Evolutionary conservation across 306 rosid genomes (phyloP), one percentile per base, ranked within the genome.

Genomic region (Notholithocarpus densiflorus): DNA sequence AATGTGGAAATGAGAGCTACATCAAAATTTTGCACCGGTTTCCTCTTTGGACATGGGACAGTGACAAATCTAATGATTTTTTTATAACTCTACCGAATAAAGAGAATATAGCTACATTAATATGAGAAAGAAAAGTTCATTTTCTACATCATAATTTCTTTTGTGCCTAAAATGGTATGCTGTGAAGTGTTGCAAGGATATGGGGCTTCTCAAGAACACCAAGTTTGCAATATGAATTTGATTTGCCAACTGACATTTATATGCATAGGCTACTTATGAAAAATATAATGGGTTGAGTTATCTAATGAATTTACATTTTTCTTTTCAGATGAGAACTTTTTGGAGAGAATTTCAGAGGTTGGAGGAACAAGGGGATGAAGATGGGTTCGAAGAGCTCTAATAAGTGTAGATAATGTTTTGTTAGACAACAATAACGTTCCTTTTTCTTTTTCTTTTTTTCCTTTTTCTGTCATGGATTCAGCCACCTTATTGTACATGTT

Each of bases 371-470:
- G 93, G 89, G 64, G 93, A 92, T 56, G 93, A 90, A 84, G 97
- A 92, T 17, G 93, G 92, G 10, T 92, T 92, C 78, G 92, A 92
- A 76, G 94, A 92, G 87, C 82, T 90, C 40, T 88, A 74, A 78
- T 87, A 74, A 77, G 43, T 40, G 66, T 21, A 59, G 24, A 6
- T 29, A 37, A 77, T 73, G 52, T 21, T 51, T 48, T 55, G 24
- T 59, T 59, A 23, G 65, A 21, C 31, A 20, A 23, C 3, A 23
- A 59, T 24, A 9, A 59, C 5, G 23, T 57, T 6, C 26, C 21
- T 56, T 5, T 56, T 20, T 20, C 1, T 5, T 65, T 2, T 7
- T 2, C 1, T n/a, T 7, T 62, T 27, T 18, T 32, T 24, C 9
- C 20, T 51, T 59, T 80, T 75, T 31, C 11, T 54, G 20, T 10